These are phyloP conservation scores for Albugo candida DNA, from an alignment of 352 stramenopile species.

Conservation along the genomic window DNA sequence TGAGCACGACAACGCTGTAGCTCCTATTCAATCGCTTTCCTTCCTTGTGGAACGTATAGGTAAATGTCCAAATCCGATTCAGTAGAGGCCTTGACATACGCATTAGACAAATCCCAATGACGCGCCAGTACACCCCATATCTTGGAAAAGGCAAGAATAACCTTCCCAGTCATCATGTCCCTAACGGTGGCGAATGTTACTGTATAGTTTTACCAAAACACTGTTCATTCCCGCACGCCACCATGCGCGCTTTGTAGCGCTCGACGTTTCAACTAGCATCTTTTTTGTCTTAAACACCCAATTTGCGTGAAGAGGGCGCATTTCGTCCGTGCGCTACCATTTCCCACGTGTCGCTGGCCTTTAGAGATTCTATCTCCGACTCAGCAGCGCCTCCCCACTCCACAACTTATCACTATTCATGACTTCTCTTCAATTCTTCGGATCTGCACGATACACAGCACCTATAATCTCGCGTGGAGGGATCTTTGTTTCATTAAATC, in stretches of 20 bases:
- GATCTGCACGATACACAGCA: too few species aligned
- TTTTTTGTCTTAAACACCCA: constrained; percentile 7
- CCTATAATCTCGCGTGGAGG: neutral
- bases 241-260: constrained; percentile 5
- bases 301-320: neutral
- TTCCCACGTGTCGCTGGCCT: constrained; percentile 2
- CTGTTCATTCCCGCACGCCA: constrained; percentile 2
- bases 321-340: neutral
- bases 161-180: neutral
- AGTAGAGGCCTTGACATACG: constrained; percentile 2
- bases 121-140: neutral
- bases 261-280: neutral
- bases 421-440: too few species aligned
- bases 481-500: too few species aligned
- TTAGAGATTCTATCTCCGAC: neutral
- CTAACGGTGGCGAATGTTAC: constrained; percentile 2
- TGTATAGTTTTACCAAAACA: neutral
- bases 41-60: neutral
- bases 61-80: constrained; percentile 1
- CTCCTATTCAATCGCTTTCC: too few species aligned
- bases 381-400: too few species aligned
- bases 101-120: constrained; percentile 1
- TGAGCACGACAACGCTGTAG: too few species aligned
- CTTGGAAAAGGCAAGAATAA: neutral
- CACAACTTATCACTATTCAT: too few species aligned